These are phyloP conservation scores for Wickerhamiella kurtzmanii DNA, from an alignment of 805 yeast species.

Conservation along the genomic window DNA sequence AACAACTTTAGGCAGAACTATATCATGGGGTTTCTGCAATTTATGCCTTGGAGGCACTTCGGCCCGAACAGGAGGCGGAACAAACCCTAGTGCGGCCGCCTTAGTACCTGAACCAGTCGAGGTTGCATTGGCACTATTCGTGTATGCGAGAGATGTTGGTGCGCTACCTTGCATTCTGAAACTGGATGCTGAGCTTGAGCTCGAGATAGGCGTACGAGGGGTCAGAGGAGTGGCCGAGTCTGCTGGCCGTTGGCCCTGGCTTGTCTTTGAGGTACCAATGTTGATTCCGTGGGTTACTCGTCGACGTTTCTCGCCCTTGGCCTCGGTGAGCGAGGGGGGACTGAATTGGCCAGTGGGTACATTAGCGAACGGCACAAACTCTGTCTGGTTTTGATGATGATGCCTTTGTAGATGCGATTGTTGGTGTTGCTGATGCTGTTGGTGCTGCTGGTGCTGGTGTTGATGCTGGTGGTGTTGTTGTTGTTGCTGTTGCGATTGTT, in stretches of 20 bases:
- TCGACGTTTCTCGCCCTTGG: slow-evolving; percentile 13
- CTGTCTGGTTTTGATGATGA: too few relatives aligned
- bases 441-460: neutral
- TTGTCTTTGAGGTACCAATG: too few relatives aligned
- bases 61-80: neutral
- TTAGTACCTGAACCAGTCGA: neutral
- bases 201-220: slow-evolving; percentile 9
- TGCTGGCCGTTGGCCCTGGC: neutral
- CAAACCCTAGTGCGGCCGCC: neutral
- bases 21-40: slow-evolving; percentile 16
- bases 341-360: neutral
- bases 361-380: too few relatives aligned
- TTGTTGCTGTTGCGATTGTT: slow-evolving; percentile 1
- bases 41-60: slow-evolving; percentile 2
- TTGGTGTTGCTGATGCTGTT: neutral
- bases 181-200: neutral
- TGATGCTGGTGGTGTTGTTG: slow-evolving; percentile 3
- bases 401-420: neutral
- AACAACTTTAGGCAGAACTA: slow-evolving; percentile 16
- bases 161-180: neutral
- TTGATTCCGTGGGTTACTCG: slow-evolving; percentile 3
- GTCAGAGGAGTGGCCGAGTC: slow-evolving; percentile 5
- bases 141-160: neutral
- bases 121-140: neutral
- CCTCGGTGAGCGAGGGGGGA: slow-evolving; percentile 2